Evolutionary conservation across 1,284 basidiomycete species (phyloP).

Genomic region (Boletus holoroseus): DNA sequence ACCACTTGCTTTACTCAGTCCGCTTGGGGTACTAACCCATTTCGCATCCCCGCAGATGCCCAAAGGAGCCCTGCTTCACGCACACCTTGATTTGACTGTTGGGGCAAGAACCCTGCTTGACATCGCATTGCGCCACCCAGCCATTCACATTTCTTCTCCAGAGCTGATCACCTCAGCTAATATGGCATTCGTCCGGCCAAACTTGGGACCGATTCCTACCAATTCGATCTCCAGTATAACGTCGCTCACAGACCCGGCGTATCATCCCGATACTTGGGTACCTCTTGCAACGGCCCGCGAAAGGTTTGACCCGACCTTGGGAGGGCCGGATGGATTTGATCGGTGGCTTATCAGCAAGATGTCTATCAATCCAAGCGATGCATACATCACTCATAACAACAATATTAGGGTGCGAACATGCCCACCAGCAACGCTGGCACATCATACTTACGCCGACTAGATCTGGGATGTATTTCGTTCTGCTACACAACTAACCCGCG

Average conservation of each 20-base stretch:
- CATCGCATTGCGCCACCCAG: conserved; percentile 50
- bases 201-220: conserved; percentile 44
- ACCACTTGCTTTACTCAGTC: background rate
- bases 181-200: conserved; percentile 41
- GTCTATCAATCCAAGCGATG: conserved; percentile 62
- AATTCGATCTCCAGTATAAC: conserved; percentile 30
- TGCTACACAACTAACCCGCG: conserved; percentile 46
- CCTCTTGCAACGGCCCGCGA: conserved; percentile 49
- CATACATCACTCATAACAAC: conserved; percentile 66
- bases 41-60: conserved; percentile 51
- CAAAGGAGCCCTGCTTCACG: conserved; percentile 68
- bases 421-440: background rate
- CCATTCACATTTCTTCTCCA: conserved; percentile 51
- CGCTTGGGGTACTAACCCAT: background rate
- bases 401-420: conserved; percentile 46
- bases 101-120: conserved; percentile 47
- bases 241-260: conserved; percentile 43
- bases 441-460: conserved; percentile 32
- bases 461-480: conserved; percentile 67
- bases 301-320: conserved; percentile 46
- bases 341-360: conserved; percentile 54
- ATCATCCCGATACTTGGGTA: conserved; percentile 48
- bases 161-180: conserved; percentile 25
- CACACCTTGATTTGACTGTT: conserved; percentile 66
- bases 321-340: conserved; percentile 62